phyloP scores from a whole-genome alignment of 2,329 filamentous ascomycete genomes.

The Bimuria novae-zelandiae region DNA sequence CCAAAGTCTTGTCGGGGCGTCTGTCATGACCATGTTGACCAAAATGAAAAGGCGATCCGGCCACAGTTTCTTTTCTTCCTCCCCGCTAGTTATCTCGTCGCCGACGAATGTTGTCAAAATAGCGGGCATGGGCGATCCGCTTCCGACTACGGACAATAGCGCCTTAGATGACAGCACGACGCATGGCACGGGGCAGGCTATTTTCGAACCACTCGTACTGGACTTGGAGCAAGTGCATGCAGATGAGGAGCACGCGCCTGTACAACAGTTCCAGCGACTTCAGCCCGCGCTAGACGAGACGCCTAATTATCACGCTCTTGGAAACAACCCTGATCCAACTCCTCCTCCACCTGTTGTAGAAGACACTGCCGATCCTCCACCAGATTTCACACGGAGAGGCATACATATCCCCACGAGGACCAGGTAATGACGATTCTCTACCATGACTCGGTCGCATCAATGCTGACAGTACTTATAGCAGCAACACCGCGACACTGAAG shows the following conservation, averaged over 20 bases:
- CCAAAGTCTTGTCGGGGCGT: conserved; percentile 1
- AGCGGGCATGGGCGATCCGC: conserved; percentile 31
- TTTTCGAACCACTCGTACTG: conserved; percentile 38
- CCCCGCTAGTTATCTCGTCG: conserved; percentile 26
- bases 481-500: conserved; percentile 23
- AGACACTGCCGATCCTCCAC: conserved; percentile 34
- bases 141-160: conserved; percentile 33
- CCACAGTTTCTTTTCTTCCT: conserved; percentile 35
- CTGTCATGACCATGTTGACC: conserved; percentile 28
- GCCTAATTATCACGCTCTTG: conserved; percentile 25
- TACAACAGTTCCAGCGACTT: conserved; percentile 17
- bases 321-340: conserved; percentile 13
- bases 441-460: not conserved
- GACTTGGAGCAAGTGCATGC: conserved; percentile 36
- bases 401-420: conserved; percentile 45
- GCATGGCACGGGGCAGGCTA: conserved; percentile 22
- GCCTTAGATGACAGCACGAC: conserved; percentile 29
- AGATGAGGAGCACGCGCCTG: conserved; percentile 21
- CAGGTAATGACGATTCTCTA: conserved; percentile 30
- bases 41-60: conserved; percentile 37
- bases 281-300: conserved; percentile 20
- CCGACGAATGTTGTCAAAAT: conserved; percentile 29
- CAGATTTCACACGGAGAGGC: conserved; percentile 42
- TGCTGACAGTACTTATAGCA: conserved; percentile 16
- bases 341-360: conserved; percentile 22